A percentile compares a stretch with the other conserved stretches of the same genome.
Conservation (phyloP, 805 yeast species). For the Starmerella asiatica region DNA sequence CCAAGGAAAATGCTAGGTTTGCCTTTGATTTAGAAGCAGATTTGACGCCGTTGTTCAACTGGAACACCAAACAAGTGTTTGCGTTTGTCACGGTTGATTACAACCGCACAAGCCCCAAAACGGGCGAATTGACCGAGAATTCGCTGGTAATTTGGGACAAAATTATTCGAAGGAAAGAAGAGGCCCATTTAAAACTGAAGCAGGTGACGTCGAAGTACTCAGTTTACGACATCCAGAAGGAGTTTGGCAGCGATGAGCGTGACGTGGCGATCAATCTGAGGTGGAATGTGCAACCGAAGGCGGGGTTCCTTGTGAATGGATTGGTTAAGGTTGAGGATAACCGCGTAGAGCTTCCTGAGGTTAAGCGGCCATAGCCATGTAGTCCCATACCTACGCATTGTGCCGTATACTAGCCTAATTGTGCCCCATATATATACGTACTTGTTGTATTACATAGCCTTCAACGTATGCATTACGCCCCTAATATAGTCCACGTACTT, state of each 20-base stretch:
- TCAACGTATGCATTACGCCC: too few species aligned
- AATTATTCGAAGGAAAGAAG: slow-evolving; percentile 46
- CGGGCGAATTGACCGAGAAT: slow-evolving; percentile 29
- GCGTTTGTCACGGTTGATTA: slow-evolving; percentile 82
- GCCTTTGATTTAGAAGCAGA: slow-evolving; percentile 62
- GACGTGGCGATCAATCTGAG: slow-evolving; percentile 58
- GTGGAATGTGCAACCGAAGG: slow-evolving; percentile 87
- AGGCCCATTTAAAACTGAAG: slow-evolving; percentile 43
- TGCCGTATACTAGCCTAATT: too few species aligned
- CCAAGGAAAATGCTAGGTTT: slow-evolving; percentile 64
- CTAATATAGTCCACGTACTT: too few species aligned
- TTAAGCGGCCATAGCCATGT: not conserved
- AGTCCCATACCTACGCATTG: too few species aligned
- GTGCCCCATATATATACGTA: too few species aligned
- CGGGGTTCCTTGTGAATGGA: slow-evolving; percentile 70
- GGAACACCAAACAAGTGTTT: slow-evolving; percentile 97
- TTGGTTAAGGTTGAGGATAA: slow-evolving; percentile 3
- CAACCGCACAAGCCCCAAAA: slow-evolving; percentile 31
- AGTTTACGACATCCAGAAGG: slow-evolving; percentile 69
- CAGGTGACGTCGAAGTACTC: slow-evolving; percentile 59
- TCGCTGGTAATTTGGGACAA: slow-evolving; percentile 85
- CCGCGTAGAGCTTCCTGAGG: slow-evolving; percentile 3
- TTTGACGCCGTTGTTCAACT: slow-evolving; percentile 68
- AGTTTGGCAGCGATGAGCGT: slow-evolving; percentile 35
- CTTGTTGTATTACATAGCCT: too few species aligned